Evolutionary conservation across 2,329 filamentous ascomycete species (phyloP), one percentile per base, ranked within the genome.

Genomic region (Claviceps sp.): DNA sequence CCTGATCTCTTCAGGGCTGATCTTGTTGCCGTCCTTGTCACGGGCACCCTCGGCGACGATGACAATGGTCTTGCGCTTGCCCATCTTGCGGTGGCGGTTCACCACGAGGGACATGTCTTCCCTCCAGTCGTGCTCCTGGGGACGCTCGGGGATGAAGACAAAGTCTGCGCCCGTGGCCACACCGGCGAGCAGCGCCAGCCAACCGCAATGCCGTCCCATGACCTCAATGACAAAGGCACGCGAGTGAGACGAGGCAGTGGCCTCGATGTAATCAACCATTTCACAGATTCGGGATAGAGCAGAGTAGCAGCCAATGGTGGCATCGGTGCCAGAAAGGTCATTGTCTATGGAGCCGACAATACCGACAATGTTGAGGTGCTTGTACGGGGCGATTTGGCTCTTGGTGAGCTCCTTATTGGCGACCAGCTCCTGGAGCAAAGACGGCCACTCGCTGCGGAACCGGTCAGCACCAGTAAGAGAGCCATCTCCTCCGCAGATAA

Each of bases 271-370:
- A 72, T 98, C 93, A 54, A 98, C 88, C 64, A 91, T 88, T 66
- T 96, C 87, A 70, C 91, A 97, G 60, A 98, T 95, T 54, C 91
- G 84, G 47, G 86, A 82, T 52, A 98, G 79, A 24, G 93, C 93
- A 44, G 90, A 95, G 73, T 95, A 97, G 67, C 88, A 94, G 52
- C 93, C 93, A 65, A 98, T 96, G 37, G 93, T 98, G 54, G 93
- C 91, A 68, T 98, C 93, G 13, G 93, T 98, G 57, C 89, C 89
- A 48, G 90, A 94, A 70, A 98, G 85, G 65, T 98, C 93, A 65
- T 98, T 98, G 76, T 98, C 93, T 64, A 98, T 98, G 51, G 89
- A 95, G 53, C 93, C 93, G 30, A 98, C 93, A 50, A 97, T 75
- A 47, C 93, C 93, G 51, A 97, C 91, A 59, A 98, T 95, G 70